These are phyloP conservation scores for Remersonia thermophila DNA, from an alignment of 2,329 filamentous ascomycete genomes.

Conservation along the genomic window DNA sequence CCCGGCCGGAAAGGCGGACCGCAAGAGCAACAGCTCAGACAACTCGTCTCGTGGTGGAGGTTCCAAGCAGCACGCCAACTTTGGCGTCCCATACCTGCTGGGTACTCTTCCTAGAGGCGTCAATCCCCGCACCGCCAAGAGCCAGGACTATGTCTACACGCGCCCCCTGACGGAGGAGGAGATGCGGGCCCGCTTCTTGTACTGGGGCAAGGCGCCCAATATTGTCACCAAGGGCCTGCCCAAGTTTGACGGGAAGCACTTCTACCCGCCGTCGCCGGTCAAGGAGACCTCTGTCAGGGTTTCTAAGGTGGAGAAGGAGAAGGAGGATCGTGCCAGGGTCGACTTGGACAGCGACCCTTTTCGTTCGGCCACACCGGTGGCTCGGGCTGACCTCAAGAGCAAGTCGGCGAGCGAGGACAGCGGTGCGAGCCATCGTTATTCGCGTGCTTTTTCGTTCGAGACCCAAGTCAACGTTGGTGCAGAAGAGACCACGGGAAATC, in stretches of 20 bases:
- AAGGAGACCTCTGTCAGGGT: constrained; percentile 21
- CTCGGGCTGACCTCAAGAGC: constrained; percentile 6
- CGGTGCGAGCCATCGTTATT: constrained; percentile 8
- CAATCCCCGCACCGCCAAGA: constrained; percentile 28
- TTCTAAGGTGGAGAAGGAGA: neutral
- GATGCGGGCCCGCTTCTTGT: constrained; percentile 44
- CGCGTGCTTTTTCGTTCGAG: constrained; percentile 13
- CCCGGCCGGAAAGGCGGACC: neutral
- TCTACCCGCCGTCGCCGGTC: constrained; percentile 45
- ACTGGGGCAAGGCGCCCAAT: constrained; percentile 45
- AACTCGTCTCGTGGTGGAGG: neutral
- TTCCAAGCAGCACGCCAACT: constrained; percentile 2
- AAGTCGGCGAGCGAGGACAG: constrained; percentile 11
- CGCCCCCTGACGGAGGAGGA: constrained; percentile 48
- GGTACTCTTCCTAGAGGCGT: constrained; percentile 37
- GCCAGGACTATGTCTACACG: constrained; percentile 40
- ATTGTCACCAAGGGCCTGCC: constrained; percentile 41
- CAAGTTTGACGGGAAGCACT: constrained; percentile 54
- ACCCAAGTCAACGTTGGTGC: constrained; percentile 15
- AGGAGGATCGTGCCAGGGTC: constrained; percentile 7
- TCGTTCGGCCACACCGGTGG: constrained; percentile 13
- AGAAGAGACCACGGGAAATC: constrained; percentile 9
- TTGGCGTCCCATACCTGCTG: constrained; percentile 39
- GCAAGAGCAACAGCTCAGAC: neutral
- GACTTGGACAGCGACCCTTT: constrained; percentile 17